phyloP scores from a whole-genome alignment of 768 basidiomycete genomes.

The Austroboletus festivus region DNA sequence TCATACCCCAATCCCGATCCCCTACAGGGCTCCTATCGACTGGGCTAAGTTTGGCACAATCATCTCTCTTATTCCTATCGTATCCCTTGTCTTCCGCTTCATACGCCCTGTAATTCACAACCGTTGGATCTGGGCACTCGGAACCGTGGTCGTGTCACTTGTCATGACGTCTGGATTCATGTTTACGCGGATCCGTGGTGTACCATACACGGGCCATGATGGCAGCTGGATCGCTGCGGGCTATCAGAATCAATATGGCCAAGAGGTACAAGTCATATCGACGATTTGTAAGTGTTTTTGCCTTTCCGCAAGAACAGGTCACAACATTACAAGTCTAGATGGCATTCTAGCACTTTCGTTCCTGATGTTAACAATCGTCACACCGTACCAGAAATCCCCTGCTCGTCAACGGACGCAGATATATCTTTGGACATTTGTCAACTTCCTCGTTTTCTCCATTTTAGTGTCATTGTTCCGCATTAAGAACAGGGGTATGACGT shows the following conservation, averaged over 20 bases:
- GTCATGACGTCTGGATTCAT: conserved; percentile 93
- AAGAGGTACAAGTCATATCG: conserved; percentile 87
- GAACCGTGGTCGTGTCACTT: conserved; percentile 58
- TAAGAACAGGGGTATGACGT: conserved; percentile 77
- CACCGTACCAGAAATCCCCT: conserved; percentile 74
- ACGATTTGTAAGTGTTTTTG: conserved; percentile 70
- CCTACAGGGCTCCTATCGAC: conserved; percentile 77
- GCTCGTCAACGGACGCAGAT: conserved; percentile 78
- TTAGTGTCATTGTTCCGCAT: conserved; percentile 83
- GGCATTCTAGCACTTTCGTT: conserved; percentile 77
- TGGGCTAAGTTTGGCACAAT: conserved; percentile 57
- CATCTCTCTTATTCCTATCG: conserved; percentile 43
- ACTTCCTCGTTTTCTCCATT: conserved; percentile 82
- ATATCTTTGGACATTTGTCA: conserved; percentile 83
- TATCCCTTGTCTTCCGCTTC: conserved; percentile 54
- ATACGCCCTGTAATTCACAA: conserved; percentile 62
- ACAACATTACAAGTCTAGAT: conserved; percentile 49
- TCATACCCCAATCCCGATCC: conserved; percentile 77
- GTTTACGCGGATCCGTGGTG: conserved; percentile 89
- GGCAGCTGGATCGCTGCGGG: conserved; percentile 85
- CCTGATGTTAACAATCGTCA: conserved; percentile 73
- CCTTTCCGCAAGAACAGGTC: not conserved
- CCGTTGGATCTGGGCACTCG: conserved; percentile 78
- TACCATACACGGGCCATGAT: conserved; percentile 62
- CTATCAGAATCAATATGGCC: conserved; percentile 86